phyloP scores from a whole-genome alignment of 2,329 filamentous ascomycete genomes.

The Nigrospora oryzae region DNA sequence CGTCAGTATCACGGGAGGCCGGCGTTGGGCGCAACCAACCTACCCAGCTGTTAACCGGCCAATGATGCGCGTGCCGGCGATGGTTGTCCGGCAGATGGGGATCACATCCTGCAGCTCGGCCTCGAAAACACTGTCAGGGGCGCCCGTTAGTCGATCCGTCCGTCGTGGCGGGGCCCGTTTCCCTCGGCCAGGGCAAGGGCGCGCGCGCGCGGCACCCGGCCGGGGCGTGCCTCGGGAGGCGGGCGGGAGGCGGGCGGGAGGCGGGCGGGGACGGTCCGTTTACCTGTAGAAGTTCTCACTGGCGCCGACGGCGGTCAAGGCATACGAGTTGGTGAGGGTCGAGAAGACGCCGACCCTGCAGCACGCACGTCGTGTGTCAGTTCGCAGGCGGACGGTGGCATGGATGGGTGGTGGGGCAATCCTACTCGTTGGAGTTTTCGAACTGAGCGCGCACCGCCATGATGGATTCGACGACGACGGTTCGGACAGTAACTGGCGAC shows the following conservation, averaged over 20 bases:
- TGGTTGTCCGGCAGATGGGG: slow-evolving; percentile 92
- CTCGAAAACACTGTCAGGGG: slow-evolving; percentile 70
- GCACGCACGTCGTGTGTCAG: background rate
- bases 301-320: slow-evolving; percentile 85
- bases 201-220: background rate
- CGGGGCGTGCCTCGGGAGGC: background rate
- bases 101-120: slow-evolving; percentile 95
- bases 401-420: slow-evolving; percentile 13
- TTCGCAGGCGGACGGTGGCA: background rate
- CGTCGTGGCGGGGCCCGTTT: background rate
- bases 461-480: slow-evolving; percentile 11
- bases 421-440: slow-evolving; percentile 86
- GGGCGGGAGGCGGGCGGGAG: background rate
- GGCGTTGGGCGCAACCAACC: slow-evolving; percentile 14
- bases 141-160: background rate
- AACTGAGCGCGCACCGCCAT: slow-evolving; percentile 70
- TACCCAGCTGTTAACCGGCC: slow-evolving; percentile 90
- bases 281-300: slow-evolving; percentile 98
- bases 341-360: slow-evolving; percentile 89
- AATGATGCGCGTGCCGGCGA: slow-evolving; percentile 92
- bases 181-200: background rate
- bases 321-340: slow-evolving; percentile 95
- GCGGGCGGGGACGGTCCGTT: slow-evolving; percentile 7
- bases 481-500: too few relatives aligned
- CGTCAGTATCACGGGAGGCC: background rate